Evolutionary conservation across 176 grass and related monocot genomes (phyloP), one percentile per base, ranked within the genome.

Genomic region (Raddia distichophylla): DNA sequence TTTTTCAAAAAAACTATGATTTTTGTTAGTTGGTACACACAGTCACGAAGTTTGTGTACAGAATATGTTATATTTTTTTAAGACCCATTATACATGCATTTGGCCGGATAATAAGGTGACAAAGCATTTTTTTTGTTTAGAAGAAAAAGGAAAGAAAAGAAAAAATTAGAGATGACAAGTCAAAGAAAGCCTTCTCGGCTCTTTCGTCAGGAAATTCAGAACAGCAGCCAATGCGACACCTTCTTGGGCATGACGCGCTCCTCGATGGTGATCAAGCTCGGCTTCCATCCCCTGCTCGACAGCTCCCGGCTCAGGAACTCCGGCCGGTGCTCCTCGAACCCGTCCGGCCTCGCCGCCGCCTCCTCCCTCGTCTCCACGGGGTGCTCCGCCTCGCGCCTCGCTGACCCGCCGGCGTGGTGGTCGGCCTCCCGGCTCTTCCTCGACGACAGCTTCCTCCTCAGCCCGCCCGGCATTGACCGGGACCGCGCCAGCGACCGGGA

Each of bases 251-350:
- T 66, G 0, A 67, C 84, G 35, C 77, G 90, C 90, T 98, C 95
- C 46, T 91, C 88, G 57, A 98, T 98, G 42, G 95, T 98, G 15
- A 77, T 66, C 14, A 98, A 74, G 86, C 81, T 93, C n/a, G 95
- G 95, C 77, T 94, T 95, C 95, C 95, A 98, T 15, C 90, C 93
- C 72, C 82, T 90, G 82, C 75, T 76, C 8, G 95, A 98, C 64
- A 93, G 66, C 84, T 99, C 88, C 83, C 92, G 47, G 83, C 88
- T 93, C 75, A 99, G 10, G 73, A 90, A 86, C 79, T 93, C 96
- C 34, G 88, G 84, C 56, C 48, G 74, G 42, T 84, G 66, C 64
- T 88, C 86, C 71, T 89, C 90, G 72, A 89, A 90, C 47, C 83
- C 82, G 27, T 58, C 77, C 74, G 10, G 43, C 67, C 60, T 34